Conservation (phyloP, 441 rosid species). For the Euphorbia corollata region DNA sequence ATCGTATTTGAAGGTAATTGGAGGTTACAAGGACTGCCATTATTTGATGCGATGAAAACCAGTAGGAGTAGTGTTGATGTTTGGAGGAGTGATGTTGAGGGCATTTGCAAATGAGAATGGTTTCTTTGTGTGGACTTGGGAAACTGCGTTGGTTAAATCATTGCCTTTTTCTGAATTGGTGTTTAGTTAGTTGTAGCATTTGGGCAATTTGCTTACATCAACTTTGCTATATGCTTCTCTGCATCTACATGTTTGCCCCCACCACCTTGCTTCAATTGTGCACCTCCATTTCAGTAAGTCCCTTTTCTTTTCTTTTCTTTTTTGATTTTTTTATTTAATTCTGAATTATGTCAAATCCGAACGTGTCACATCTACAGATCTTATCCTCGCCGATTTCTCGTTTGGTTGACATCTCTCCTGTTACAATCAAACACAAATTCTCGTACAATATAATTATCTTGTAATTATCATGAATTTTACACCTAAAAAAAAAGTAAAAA, state of each 20-base stretch:
- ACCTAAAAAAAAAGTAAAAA: too few species aligned
- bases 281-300: constrained; percentile 21
- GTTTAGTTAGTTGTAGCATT: background rate
- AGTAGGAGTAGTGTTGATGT: background rate
- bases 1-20: too few species aligned
- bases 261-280: constrained; percentile 18
- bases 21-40: too few species aligned
- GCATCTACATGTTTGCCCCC: background rate
- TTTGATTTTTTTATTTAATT: constrained; percentile 14
- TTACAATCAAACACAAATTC: constrained; percentile 13
- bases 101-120: background rate
- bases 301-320: background rate
- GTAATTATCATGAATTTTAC: too few species aligned
- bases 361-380: constrained; percentile 41
- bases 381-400: constrained; percentile 52
- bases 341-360: constrained; percentile 30
- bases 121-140: background rate
- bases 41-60: background rate
- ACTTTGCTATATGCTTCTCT: background rate
- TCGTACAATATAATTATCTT: background rate
- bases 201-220: constrained; percentile 18
- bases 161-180: background rate
- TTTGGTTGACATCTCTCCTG: constrained; percentile 52
- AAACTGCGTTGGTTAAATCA: background rate
- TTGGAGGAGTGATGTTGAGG: background rate